These are phyloP conservation scores for Kwoniella sp. DNA, from an alignment of 768 basidiomycete genomes.

Conservation along the genomic window DNA sequence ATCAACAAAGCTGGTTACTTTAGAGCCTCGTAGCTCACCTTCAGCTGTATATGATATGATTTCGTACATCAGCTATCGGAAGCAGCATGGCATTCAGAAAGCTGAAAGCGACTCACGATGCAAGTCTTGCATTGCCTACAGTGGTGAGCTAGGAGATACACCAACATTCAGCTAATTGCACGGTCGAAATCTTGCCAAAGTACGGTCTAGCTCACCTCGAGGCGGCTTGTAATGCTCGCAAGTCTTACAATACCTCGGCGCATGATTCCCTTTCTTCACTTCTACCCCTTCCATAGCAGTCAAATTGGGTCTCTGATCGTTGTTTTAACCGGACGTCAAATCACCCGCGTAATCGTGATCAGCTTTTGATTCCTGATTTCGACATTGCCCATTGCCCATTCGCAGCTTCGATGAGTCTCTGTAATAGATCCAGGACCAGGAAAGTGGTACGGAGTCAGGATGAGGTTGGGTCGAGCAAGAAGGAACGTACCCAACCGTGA, in stretches of 20 bases:
- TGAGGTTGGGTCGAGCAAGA: not conserved
- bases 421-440: no score
- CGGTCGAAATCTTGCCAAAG: not conserved
- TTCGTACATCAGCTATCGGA: slow-evolving; percentile 1
- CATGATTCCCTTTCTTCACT: slow-evolving; percentile 83
- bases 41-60: slow-evolving; percentile 69
- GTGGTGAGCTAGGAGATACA: slow-evolving; percentile 67
- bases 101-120: slow-evolving; percentile 47
- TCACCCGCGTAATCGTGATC: no score
- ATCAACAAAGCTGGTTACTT: no score
- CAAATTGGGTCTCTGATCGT: slow-evolving; percentile 70
- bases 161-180: no score
- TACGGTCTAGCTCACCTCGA: slow-evolving; percentile 55
- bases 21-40: no score
- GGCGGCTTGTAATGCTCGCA: slow-evolving; percentile 86
- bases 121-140: slow-evolving; percentile 83
- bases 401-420: no score
- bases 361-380: no score
- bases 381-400: no score
- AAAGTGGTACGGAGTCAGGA: not conserved
- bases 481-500: slow-evolving; percentile 66
- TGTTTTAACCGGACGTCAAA: no score
- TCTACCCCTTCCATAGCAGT: slow-evolving; percentile 72
- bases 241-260: slow-evolving; percentile 80
- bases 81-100: not conserved